Evolutionary conservation across 495 filamentous ascomycete genomes (phyloP).

Genomic region (Xylaria sp.): DNA sequence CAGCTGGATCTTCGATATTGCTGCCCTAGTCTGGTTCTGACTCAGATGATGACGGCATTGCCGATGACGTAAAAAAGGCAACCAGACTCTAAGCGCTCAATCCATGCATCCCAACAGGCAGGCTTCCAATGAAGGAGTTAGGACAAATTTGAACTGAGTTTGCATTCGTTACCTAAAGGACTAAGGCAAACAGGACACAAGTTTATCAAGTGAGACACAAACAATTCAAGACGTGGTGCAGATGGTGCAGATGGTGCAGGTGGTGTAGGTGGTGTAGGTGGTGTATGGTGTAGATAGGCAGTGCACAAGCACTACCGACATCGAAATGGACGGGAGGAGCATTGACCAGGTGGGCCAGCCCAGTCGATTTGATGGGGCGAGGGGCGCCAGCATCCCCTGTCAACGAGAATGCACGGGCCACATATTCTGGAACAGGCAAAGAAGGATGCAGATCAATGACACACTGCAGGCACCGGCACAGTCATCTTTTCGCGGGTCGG

Average conservation of each 20-base stretch:
- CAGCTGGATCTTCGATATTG: background rate
- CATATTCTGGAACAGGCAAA: slow-evolving; percentile 26
- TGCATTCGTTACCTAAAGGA: slow-evolving; percentile 6
- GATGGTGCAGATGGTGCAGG: background rate
- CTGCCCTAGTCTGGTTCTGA: slow-evolving; percentile 10
- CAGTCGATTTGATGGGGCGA: background rate
- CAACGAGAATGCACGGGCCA: slow-evolving; percentile 4
- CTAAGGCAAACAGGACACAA: background rate
- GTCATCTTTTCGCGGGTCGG: slow-evolving; percentile 9
- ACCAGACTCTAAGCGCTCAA: background rate
- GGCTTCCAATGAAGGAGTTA: background rate
- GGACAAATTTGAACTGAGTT: background rate
- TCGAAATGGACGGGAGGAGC: slow-evolving; percentile 9
- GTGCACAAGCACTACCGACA: background rate
- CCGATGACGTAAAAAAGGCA: slow-evolving; percentile 8
- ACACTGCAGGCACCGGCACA: slow-evolving; percentile 25
- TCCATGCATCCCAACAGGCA: too few relatives aligned
- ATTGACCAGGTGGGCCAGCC: slow-evolving; percentile 26
- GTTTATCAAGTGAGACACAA: background rate
- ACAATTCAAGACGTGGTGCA: background rate
- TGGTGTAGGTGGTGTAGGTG: background rate
- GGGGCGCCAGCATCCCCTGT: slow-evolving; percentile 20
- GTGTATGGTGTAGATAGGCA: too few relatives aligned
- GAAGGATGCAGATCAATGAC: slow-evolving; percentile 13
- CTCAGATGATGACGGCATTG: slow-evolving; percentile 21